phyloP scores from a whole-genome alignment of 305 asterid genomes.

The Petunia hybrid region DNA sequence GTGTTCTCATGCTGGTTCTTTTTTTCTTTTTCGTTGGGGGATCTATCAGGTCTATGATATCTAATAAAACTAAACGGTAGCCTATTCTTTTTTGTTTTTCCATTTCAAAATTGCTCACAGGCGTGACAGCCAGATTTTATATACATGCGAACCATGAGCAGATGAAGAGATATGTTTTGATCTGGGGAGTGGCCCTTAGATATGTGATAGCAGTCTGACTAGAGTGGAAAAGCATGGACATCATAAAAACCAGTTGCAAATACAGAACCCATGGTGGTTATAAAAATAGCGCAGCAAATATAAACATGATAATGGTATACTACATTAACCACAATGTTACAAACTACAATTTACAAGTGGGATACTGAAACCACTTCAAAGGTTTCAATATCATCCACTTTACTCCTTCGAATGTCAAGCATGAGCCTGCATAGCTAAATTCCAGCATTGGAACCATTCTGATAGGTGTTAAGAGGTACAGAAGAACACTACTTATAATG shows the following conservation, averaged over 20 bases:
- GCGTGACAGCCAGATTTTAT: conserved; percentile 22
- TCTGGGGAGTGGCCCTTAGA: neutral
- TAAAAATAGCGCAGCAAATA: neutral
- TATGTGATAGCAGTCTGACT: neutral
- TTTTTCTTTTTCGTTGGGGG: neutral
- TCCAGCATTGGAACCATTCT: neutral
- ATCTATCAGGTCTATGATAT: neutral
- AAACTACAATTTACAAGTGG: neutral
- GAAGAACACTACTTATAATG: neutral
- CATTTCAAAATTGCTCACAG: neutral
- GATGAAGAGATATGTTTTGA: neutral
- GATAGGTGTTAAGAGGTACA: neutral
- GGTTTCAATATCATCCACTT: neutral
- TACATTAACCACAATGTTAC: neutral
- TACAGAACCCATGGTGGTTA: neutral
- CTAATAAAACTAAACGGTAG: conserved; percentile 5
- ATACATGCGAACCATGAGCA: neutral
- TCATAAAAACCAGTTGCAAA: neutral
- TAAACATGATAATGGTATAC: neutral
- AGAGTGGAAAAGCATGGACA: neutral
- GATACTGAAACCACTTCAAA: neutral
- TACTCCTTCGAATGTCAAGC: neutral
- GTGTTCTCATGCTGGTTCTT: too few relatives aligned
- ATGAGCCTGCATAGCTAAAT: neutral
- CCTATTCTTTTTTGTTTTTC: neutral